Evolutionary conservation across 2,329 filamentous ascomycete species (phyloP).

Genomic region (Sporothrix euskadiensis): DNA sequence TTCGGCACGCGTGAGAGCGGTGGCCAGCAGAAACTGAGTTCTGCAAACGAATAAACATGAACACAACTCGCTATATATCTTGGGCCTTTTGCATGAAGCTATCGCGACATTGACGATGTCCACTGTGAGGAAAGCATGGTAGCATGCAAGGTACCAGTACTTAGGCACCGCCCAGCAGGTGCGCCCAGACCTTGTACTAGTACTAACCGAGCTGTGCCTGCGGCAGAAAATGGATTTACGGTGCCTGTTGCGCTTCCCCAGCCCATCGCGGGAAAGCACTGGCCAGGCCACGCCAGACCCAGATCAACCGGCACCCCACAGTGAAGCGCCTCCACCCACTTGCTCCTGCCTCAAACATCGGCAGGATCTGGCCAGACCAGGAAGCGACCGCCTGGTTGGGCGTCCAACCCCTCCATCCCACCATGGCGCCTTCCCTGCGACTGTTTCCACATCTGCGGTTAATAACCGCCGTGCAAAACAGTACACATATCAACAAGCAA

Average conservation of each 20-base stretch:
- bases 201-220: neutral
- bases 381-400: slow-evolving; percentile 1
- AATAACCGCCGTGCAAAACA: slow-evolving; percentile 3
- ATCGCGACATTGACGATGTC: neutral
- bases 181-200: neutral
- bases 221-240: neutral
- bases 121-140: neutral
- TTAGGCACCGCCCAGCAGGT: neutral
- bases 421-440: neutral
- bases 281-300: neutral
- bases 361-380: neutral
- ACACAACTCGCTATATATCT: neutral
- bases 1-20: slow-evolving; percentile 35
- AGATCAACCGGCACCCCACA: slow-evolving; percentile 7
- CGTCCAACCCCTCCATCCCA: slow-evolving; percentile 17
- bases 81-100: neutral
- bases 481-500: neutral
- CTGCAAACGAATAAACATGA: neutral
- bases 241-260: slow-evolving; percentile 2
- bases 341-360: neutral
- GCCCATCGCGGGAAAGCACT: neutral
- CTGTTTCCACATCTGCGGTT: slow-evolving; percentile 10
- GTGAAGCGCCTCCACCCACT: slow-evolving; percentile 9
- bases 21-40: slow-evolving; percentile 37
- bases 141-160: neutral